Conservation (phyloP, 495 filamentous ascomycete species). For the Hypoxylon lenormandii region DNA sequence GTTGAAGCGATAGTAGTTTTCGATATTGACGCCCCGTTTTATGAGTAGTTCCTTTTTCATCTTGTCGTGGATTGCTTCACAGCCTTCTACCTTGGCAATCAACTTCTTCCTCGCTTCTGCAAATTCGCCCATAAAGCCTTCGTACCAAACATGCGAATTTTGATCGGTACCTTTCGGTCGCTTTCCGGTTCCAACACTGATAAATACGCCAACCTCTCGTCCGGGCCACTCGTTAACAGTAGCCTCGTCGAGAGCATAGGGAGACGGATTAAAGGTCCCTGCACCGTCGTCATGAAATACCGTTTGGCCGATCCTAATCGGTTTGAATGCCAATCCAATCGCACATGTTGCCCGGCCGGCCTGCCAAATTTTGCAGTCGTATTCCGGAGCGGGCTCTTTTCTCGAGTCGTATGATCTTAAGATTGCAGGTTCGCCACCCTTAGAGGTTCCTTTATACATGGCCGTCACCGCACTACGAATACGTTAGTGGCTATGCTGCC, state of each 20-base stretch:
- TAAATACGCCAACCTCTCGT: conserved; percentile 85
- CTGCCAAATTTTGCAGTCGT: conserved; percentile 93
- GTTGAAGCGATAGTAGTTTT: conserved; percentile 97
- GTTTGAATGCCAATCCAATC: conserved; percentile 93
- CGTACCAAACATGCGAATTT: conserved; percentile 84
- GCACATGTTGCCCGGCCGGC: conserved; percentile 94
- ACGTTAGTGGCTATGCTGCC: conserved; percentile 45
- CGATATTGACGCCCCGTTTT: conserved; percentile 80
- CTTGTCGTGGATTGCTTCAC: conserved; percentile 86
- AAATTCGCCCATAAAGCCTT: conserved; percentile 89
- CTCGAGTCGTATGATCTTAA: conserved; percentile 94
- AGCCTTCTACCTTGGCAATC: conserved; percentile 91
- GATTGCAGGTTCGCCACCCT: conserved; percentile 73
- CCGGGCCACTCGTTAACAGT: conserved; percentile 93
- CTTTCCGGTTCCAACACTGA: conserved; percentile 93
- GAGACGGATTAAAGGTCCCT: conserved; percentile 91
- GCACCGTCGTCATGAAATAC: conserved; percentile 92
- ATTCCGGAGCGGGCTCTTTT: conserved; percentile 87
- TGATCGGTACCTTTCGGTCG: conserved; percentile 77
- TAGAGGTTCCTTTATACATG: conserved; percentile 82
- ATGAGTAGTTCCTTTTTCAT: conserved; percentile 82
- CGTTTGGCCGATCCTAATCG: conserved; percentile 91
- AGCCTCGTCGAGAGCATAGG: conserved; percentile 88
- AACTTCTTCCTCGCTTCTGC: conserved; percentile 86
- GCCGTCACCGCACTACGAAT: conserved; percentile 82